Percentiles rank a stretch among this genome's conserved stretches.
Evolutionary conservation across 2,329 filamentous ascomycete species (phyloP).

Genomic region (Alternaria consortialis): DNA sequence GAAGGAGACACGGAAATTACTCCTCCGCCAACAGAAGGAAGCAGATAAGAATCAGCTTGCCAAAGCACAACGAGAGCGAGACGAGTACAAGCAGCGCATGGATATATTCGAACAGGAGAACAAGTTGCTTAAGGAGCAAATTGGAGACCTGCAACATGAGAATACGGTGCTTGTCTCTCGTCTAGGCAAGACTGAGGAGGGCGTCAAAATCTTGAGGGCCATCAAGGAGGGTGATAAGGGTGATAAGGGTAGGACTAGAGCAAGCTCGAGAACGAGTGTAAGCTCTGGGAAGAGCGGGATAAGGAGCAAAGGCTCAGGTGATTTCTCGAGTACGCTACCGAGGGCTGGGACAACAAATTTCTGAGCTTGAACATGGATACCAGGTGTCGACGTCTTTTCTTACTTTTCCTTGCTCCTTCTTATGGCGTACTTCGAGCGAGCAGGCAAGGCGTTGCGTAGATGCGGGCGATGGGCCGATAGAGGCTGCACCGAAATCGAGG

Average conservation of each 20-base stretch:
- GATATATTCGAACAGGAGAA: constrained; percentile 61
- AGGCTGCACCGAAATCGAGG: not conserved
- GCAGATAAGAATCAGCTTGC: constrained; percentile 61
- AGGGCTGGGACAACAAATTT: constrained; percentile 22
- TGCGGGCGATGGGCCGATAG: not conserved
- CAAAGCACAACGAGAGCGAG: constrained; percentile 58
- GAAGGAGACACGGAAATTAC: constrained; percentile 70
- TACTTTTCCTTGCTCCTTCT: not conserved
- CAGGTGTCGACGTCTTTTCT: not conserved
- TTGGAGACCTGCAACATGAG: constrained; percentile 65
- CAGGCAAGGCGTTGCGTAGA: not conserved
- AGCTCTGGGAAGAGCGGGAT: constrained; percentile 33
- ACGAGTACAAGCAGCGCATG: constrained; percentile 57
- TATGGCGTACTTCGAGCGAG: not conserved
- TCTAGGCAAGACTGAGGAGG: constrained; percentile 53
- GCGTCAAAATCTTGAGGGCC: constrained; percentile 43
- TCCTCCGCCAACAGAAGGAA: constrained; percentile 70
- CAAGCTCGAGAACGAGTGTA: constrained; percentile 37
- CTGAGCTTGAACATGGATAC: not conserved
- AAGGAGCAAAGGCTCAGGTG: constrained; percentile 18
- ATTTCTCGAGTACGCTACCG: constrained; percentile 16
- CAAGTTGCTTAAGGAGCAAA: constrained; percentile 59
- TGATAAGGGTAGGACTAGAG: constrained; percentile 31
- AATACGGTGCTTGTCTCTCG: constrained; percentile 62
- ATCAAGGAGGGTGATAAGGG: constrained; percentile 41